phyloP scores from a whole-genome alignment of 179 eudicot species.

The Vitellaria paradoxa region DNA sequence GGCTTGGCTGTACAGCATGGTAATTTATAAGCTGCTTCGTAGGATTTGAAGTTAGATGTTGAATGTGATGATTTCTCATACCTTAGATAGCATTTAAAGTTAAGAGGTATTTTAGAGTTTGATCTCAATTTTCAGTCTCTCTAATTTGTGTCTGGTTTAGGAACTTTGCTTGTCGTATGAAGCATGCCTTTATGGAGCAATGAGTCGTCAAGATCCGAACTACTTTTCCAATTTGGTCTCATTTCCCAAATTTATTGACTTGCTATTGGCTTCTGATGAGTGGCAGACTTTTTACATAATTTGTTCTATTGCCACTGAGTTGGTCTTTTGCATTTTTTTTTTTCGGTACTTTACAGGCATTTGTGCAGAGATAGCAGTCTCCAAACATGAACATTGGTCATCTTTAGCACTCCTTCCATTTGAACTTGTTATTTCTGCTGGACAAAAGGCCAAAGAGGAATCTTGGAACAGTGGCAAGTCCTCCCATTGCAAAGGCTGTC shows the following conservation, averaged over 20 bases:
- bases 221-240: neutral
- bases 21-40: constrained; percentile 26
- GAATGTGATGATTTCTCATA: too few species aligned
- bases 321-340: neutral
- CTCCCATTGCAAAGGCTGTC: constrained; percentile 20
- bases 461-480: constrained; percentile 36
- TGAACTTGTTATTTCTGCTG: constrained; percentile 96
- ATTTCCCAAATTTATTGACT: neutral
- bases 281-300: neutral
- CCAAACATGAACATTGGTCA: constrained; percentile 95
- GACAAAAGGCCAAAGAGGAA: constrained; percentile 94
- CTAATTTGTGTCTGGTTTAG: neutral
- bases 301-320: neutral
- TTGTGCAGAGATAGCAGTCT: constrained; percentile 79
- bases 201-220: neutral
- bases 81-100: too few species aligned
- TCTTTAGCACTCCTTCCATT: constrained; percentile 94
- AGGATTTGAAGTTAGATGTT: too few species aligned
- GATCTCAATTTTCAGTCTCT: too few species aligned
- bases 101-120: too few species aligned
- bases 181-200: neutral
- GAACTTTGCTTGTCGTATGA: neutral
- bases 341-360: constrained; percentile 46
- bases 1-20: constrained; percentile 86
- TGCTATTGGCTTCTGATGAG: neutral